Percentiles rank a stretch among this genome's conserved stretches.
Conservation (phyloP, 148 eudicot species). For the Rhododendron ovatum region DNA sequence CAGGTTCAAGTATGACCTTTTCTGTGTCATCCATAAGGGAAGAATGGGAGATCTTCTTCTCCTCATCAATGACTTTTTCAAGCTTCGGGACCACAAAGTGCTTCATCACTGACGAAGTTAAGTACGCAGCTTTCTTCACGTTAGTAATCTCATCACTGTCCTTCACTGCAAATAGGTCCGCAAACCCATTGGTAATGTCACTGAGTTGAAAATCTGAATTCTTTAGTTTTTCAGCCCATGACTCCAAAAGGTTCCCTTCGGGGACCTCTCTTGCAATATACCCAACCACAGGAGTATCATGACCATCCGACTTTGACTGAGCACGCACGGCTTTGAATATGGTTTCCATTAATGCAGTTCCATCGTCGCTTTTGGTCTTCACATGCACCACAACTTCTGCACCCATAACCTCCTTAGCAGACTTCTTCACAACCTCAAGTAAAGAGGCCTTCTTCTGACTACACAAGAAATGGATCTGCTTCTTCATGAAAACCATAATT, state of each 20-base stretch:
- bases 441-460: conserved; percentile 47
- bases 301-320: conserved; percentile 18
- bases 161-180: conserved; percentile 52
- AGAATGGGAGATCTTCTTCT: conserved; percentile 53
- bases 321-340: conserved; percentile 27
- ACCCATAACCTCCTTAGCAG: conserved; percentile 43
- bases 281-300: conserved; percentile 33
- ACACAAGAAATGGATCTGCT: conserved; percentile 56
- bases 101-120: conserved; percentile 55
- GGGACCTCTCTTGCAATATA: conserved; percentile 50
- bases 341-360: conserved; percentile 33
- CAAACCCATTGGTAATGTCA: conserved; percentile 41
- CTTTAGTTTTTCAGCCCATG: conserved; percentile 44
- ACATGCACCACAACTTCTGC: conserved; percentile 45
- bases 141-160: conserved; percentile 35
- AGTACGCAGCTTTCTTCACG: conserved; percentile 51
- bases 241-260: conserved; percentile 40
- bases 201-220: conserved; percentile 21
- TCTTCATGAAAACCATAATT: conserved; percentile 46
- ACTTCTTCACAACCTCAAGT: conserved; percentile 28
- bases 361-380: conserved; percentile 44
- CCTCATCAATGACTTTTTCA: conserved; percentile 60
- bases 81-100: conserved; percentile 52
- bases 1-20: conserved; percentile 45
- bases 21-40: conserved; percentile 54